Conservation (phyloP, 2,329 filamentous ascomycete genomes). For the Aspergillus sp. region DNA sequence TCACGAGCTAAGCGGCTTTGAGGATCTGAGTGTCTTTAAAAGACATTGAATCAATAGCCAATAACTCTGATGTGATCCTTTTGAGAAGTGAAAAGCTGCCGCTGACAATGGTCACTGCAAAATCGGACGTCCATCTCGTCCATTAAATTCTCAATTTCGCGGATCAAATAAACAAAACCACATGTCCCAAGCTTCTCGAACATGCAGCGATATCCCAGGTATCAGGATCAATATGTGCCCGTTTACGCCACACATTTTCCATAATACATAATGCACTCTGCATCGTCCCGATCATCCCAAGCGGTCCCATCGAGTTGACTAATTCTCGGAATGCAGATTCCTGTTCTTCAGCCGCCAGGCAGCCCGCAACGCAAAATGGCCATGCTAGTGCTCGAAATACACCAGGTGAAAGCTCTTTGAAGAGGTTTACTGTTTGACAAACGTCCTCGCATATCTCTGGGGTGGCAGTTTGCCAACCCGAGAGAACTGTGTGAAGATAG, state of each 20-base stretch:
- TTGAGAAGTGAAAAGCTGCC: too few relatives aligned
- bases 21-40: too few relatives aligned
- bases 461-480: background rate
- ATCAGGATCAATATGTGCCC: background rate
- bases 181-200: background rate
- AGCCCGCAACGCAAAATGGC: conserved; percentile 35
- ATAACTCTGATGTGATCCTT: too few relatives aligned
- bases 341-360: conserved; percentile 18
- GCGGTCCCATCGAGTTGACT: conserved; percentile 21
- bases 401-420: conserved; percentile 13
- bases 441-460: background rate
- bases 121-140: too few relatives aligned
- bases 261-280: conserved; percentile 35
- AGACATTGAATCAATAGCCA: too few relatives aligned
- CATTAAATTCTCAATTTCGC: too few relatives aligned
- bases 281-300: conserved; percentile 25
- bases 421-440: background rate
- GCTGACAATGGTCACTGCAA: too few relatives aligned
- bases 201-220: conserved; percentile 2
- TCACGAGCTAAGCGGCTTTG: too few relatives aligned
- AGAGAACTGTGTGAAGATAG: background rate
- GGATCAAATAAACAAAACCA: background rate
- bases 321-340: conserved; percentile 21
- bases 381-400: conserved; percentile 30
- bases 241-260: conserved; percentile 34